Evolutionary conservation across 495 filamentous ascomycete genomes (phyloP).

Genomic region (Staphylotrichum tortipilum): DNA sequence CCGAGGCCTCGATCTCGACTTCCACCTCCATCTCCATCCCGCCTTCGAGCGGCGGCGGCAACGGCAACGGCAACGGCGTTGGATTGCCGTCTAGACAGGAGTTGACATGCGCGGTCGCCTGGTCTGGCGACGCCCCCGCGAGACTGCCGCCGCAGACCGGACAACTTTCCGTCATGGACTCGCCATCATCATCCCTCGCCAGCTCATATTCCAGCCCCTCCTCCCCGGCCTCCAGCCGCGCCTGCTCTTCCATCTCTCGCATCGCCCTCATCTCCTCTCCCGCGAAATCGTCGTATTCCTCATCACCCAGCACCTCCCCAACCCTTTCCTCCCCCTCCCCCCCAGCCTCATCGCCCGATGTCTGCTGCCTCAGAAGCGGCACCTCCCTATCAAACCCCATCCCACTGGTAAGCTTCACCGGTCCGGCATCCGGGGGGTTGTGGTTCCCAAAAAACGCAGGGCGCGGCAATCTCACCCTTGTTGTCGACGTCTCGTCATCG

Average conservation of each 20-base stretch:
- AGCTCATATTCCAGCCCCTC: conserved; percentile 29
- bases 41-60: too few species aligned
- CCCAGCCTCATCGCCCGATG: conserved; percentile 3
- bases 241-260: conserved; percentile 55
- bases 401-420: conserved; percentile 15
- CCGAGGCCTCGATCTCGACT: conserved; percentile 30
- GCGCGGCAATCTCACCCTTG: conserved; percentile 14
- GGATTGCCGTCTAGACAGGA: conserved; percentile 80
- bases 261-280: conserved; percentile 58
- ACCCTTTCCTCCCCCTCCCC: background rate
- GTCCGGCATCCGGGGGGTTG: background rate
- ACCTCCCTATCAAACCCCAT: conserved; percentile 5
- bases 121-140: conserved; percentile 47
- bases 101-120: conserved; percentile 74
- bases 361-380: conserved; percentile 17
- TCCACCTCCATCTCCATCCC: too few species aligned
- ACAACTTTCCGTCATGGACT: conserved; percentile 44
- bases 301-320: conserved; percentile 48
- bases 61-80: conserved; percentile 34
- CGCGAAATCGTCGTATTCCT: conserved; percentile 43
- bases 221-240: conserved; percentile 46
- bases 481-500: conserved; percentile 3
- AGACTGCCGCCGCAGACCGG: conserved; percentile 67
- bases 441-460: background rate
- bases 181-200: background rate